Evolutionary conservation across 202 grass and related monocot species (phyloP), one percentile per base, ranked within the genome.

Genomic region (Schoenoplectus triqueter): DNA sequence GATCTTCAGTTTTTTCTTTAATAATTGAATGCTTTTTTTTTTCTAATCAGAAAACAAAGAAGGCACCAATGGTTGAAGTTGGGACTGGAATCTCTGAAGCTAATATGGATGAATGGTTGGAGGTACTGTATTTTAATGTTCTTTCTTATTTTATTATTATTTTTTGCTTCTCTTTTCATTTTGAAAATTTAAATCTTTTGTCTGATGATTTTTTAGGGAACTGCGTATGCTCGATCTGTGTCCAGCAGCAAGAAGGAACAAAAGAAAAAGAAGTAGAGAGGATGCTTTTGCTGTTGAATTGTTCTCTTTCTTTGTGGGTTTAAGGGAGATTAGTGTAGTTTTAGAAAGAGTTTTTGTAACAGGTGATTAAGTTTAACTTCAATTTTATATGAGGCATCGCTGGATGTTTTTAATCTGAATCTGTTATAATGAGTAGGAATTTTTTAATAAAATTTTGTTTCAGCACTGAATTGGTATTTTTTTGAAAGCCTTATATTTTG

Each of bases 41-140:
- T 80, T 40, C 57, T 80, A 47, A 63, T 64, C 80, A 98, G 95
- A 98, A 95, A 98, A 92, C 93, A 1, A 95, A 94, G 90, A 98
- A 89, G 78, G 68, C 67, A 20, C 89, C 88, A 22, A 98, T 95
- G 91, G 90, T 98, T 56, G 95, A 98, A 81, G 85, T 89, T 2
- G 95, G 95, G 84, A 98, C 95, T 15, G 85, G 87, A 86, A 88
- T 86, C 18, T 92, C 86, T 61, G 95, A 95, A 66, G 88, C 92
- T 60, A 81, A 88, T 63, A 92, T 98, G 46, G 95, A 98, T 82
- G 95, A 98, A 76, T 98, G 95, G 95, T 87, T 98, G 64, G 87
- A 95, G 95, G 95, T 98, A 86, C 3, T 63, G 8, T 48, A 48
- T 51, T 59, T 59, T 3, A 59, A 15, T 59, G 13, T 15, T 14